phyloP scores from a whole-genome alignment of 2,329 filamentous ascomycete species.

The Dothiorella sarmentorum region DNA sequence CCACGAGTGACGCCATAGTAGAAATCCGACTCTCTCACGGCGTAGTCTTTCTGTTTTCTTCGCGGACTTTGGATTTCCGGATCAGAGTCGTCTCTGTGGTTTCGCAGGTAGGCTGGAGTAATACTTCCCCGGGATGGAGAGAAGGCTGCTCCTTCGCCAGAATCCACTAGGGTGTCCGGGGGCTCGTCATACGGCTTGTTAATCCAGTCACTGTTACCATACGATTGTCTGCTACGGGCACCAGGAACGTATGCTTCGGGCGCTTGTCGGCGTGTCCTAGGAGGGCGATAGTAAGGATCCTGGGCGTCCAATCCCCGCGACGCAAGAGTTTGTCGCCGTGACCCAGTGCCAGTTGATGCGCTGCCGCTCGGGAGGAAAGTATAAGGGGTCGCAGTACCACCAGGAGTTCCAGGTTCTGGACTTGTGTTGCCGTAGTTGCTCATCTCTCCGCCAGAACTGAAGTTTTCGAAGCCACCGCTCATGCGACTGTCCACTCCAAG shows the following conservation, averaged over 20 bases:
- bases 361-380: constrained; percentile 63
- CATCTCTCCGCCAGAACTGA: constrained; percentile 49
- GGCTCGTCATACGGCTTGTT: constrained; percentile 46
- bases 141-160: constrained; percentile 33
- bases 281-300: constrained; percentile 87
- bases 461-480: constrained; percentile 54
- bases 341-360: constrained; percentile 42
- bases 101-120: constrained; percentile 51
- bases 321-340: constrained; percentile 37
- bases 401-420: constrained; percentile 67
- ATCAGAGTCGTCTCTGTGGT: constrained; percentile 49
- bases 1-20: constrained; percentile 86
- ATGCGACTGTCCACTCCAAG: constrained; percentile 11
- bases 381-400: constrained; percentile 66
- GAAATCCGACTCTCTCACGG: constrained; percentile 91
- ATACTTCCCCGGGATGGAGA: constrained; percentile 29
- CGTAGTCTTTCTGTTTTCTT: constrained; percentile 73
- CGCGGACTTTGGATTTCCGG: constrained; percentile 50
- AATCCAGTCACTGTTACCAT: constrained; percentile 47
- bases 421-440: constrained; percentile 59
- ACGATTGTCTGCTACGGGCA: constrained; percentile 44
- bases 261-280: constrained; percentile 63
- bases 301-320: constrained; percentile 35
- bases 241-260: constrained; percentile 47
- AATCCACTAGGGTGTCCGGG: constrained; percentile 30